phyloP scores from a whole-genome alignment of 192 early-diverging fungal species.

The Umbelopsis vinacea region DNA sequence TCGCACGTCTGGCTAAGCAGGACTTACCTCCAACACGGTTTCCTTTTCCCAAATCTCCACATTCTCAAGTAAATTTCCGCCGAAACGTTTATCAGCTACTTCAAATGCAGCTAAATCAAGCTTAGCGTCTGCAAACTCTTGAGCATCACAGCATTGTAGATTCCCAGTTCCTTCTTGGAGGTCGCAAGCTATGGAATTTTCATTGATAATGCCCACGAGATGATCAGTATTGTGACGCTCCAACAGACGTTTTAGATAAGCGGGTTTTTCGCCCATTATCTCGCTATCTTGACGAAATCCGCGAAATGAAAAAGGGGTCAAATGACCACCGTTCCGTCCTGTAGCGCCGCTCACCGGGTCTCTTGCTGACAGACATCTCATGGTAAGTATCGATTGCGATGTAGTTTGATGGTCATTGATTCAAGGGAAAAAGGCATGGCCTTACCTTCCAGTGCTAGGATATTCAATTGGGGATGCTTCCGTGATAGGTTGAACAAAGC shows the following conservation, averaged over 20 bases:
- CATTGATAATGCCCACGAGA: not conserved
- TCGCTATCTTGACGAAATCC: not conserved
- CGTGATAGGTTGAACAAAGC: constrained; percentile 6
- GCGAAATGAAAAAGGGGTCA: not conserved
- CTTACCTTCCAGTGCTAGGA: constrained; percentile 4
- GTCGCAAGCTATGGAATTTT: not conserved
- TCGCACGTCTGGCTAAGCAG: not conserved
- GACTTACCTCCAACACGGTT: not conserved
- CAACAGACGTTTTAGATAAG: not conserved
- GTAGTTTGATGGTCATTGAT: too few species aligned
- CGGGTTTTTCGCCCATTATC: constrained; percentile 4
- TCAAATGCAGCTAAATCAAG: not conserved
- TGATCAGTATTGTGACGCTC: constrained; percentile 8
- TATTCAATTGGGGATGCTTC: not conserved
- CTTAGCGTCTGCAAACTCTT: constrained; percentile 6
- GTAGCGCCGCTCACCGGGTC: constrained; percentile 10
- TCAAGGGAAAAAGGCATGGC: too few species aligned
- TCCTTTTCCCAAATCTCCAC: constrained; percentile 6
- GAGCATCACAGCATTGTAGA: not conserved
- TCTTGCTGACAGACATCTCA: not conserved
- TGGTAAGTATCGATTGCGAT: not conserved
- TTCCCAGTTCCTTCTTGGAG: constrained; percentile 18
- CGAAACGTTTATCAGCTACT: constrained; percentile 6
- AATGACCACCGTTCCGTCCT: constrained; percentile 7
- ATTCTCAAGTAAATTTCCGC: not conserved